Conservation (phyloP, 805 yeast genomes). For the Ogataea siamensis region DNA sequence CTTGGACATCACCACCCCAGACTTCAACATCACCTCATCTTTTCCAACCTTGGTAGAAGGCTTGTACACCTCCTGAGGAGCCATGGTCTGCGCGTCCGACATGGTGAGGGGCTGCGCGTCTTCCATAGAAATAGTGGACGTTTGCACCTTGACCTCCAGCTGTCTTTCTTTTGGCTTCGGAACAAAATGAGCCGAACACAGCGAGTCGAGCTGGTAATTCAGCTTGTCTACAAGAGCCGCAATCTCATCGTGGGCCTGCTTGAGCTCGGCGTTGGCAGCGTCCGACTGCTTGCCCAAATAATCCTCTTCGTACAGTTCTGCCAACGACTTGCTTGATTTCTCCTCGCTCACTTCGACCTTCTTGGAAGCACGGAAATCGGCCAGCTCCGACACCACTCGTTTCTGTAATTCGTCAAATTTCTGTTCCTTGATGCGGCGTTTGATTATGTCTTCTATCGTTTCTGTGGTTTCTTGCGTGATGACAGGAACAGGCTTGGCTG, state of each 20-base stretch:
- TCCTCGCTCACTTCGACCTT: constrained; percentile 72
- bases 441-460: constrained; percentile 81
- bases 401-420: constrained; percentile 85
- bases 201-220: constrained; percentile 74
- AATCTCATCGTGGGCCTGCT: constrained; percentile 77
- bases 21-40: constrained; percentile 66
- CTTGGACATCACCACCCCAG: constrained; percentile 78
- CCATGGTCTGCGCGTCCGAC: constrained; percentile 70
- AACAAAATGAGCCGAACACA: constrained; percentile 90
- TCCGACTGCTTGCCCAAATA: constrained; percentile 43
- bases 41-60: constrained; percentile 40
- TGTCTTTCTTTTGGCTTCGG: constrained; percentile 86
- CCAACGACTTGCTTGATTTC: constrained; percentile 83
- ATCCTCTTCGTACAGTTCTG: constrained; percentile 90
- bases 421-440: constrained; percentile 69
- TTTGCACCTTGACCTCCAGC: constrained; percentile 77
- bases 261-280: constrained; percentile 56
- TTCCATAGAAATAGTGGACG: constrained; percentile 85
- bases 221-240: constrained; percentile 59
- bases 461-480: constrained; percentile 88
- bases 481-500: constrained; percentile 93
- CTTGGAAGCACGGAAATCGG: constrained; percentile 55
- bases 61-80: constrained; percentile 91
- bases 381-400: constrained; percentile 63
- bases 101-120: constrained; percentile 92